A percentile compares a stretch with the other conserved stretches of the same genome.
These are phyloP conservation scores for Suillus cothurnatus DNA, from an alignment of 768 basidiomycete genomes.

Conservation along the genomic window DNA sequence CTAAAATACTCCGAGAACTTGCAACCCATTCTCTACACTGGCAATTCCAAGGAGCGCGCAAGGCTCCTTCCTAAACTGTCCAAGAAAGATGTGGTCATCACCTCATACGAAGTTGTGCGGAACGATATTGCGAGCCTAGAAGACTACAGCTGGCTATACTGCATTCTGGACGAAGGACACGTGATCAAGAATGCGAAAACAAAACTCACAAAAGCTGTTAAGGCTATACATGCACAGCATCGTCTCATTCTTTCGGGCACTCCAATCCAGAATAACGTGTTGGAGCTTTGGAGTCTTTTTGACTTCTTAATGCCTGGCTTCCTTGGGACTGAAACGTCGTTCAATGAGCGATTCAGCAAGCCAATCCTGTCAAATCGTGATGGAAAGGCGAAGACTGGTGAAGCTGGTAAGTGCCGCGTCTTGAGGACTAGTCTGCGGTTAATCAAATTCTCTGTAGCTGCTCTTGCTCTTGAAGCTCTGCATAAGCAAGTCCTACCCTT, in stretches of 20 bases:
- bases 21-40: conserved; percentile 85
- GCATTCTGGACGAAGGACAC: conserved; percentile 97
- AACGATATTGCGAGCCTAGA: conserved; percentile 85
- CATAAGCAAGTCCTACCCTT: conserved; percentile 99
- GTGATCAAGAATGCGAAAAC: conserved; percentile 99
- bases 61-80: conserved; percentile 65
- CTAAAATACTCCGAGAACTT: conserved; percentile 88
- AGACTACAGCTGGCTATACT: conserved; percentile 86
- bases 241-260: conserved; percentile 95
- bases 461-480: conserved; percentile 90
- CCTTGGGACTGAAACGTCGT: conserved; percentile 90
- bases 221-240: conserved; percentile 86
- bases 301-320: conserved; percentile 99
- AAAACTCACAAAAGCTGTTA: conserved; percentile 95
- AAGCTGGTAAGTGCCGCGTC: conserved; percentile 73
- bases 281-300: conserved; percentile 98
- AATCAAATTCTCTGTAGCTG: conserved; percentile 55
- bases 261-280: conserved; percentile 98
- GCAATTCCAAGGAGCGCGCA: conserved; percentile 80
- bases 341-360: conserved; percentile 95
- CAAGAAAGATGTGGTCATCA: conserved; percentile 88
- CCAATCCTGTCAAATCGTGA: conserved; percentile 95
- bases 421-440: conserved; percentile 6
- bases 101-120: conserved; percentile 96
- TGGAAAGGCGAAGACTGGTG: conserved; percentile 91